These are phyloP conservation scores for Anthracocystis walkeri DNA, from an alignment of 1,284 basidiomycete genomes.

Conservation along the genomic window DNA sequence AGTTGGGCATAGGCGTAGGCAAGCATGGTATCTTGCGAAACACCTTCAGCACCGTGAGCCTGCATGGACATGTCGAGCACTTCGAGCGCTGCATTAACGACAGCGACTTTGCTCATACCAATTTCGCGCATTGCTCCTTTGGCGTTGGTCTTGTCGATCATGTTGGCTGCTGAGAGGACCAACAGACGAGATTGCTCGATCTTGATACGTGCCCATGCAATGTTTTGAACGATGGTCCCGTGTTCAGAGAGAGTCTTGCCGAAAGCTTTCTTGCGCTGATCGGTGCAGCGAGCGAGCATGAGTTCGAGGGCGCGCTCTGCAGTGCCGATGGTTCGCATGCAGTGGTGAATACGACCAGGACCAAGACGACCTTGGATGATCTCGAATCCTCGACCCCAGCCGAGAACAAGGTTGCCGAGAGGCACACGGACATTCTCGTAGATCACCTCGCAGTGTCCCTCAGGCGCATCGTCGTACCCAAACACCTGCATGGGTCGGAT, in stretches of 20 bases:
- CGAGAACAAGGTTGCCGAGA: constrained; percentile 82
- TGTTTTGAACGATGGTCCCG: constrained; percentile 90
- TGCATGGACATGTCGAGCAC: constrained; percentile 96
- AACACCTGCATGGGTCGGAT: constrained; percentile 88
- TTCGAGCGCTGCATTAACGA: constrained; percentile 85
- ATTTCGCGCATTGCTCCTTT: constrained; percentile 98
- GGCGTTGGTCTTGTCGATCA: constrained; percentile 89
- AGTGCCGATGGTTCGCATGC: constrained; percentile 92
- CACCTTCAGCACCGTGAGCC: constrained; percentile 87
- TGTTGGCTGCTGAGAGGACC: constrained; percentile 90
- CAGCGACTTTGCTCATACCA: constrained; percentile 89
- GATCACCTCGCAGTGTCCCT: constrained; percentile 91
- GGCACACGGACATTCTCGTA: constrained; percentile 95
- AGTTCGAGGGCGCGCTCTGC: constrained; percentile 87
- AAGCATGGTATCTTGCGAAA: constrained; percentile 88
- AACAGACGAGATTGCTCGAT: constrained; percentile 88
- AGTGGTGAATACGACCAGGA: constrained; percentile 93
- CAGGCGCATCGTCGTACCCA: constrained; percentile 69
- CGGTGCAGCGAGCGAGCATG: constrained; percentile 91
- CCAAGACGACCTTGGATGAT: constrained; percentile 98
- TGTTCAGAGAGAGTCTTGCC: constrained; percentile 91
- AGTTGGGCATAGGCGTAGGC: constrained; percentile 83
- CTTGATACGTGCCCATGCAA: constrained; percentile 91
- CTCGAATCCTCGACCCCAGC: constrained; percentile 94
- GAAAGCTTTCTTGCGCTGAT: constrained; percentile 89